Evolutionary conservation across 805 yeast species (phyloP).

Genomic region (Candida qinlingensis): DNA sequence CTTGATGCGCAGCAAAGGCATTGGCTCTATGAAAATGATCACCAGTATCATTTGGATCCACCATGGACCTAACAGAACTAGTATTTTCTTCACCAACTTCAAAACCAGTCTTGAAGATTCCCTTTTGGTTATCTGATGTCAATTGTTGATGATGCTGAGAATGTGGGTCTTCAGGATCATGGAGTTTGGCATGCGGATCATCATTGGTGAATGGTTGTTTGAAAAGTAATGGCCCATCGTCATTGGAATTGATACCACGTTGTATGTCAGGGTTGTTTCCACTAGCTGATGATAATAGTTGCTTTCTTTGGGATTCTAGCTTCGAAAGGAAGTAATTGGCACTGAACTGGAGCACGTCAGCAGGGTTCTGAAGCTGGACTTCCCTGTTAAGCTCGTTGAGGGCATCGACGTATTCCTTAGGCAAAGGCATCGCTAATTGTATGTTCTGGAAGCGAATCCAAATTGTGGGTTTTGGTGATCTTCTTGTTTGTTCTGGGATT

Average conservation of each 20-base stretch:
- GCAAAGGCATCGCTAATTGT: conserved; percentile 27
- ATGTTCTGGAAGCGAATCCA: no score
- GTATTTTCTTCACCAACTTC: conserved; percentile 20
- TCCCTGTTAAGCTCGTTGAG: conserved; percentile 60
- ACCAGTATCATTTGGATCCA: conserved; percentile 16
- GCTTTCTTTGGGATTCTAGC: conserved; percentile 53
- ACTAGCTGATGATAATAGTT: conserved; percentile 38
- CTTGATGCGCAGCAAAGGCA: conserved; percentile 6
- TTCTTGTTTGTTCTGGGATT: no score
- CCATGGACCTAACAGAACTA: conserved; percentile 11
- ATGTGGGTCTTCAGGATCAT: conserved; percentile 24
- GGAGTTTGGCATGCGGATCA: conserved; percentile 52
- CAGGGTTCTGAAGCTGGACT: conserved; percentile 49
- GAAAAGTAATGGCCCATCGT: conserved; percentile 10
- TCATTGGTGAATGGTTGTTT: conserved; percentile 51
- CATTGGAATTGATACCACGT: not conserved
- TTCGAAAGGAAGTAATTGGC: conserved; percentile 64
- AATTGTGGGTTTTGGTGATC: no score
- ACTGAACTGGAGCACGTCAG: conserved; percentile 69
- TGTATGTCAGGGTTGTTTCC: conserved; percentile 10
- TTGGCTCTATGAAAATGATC: conserved; percentile 4
- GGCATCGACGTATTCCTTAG: conserved; percentile 42
- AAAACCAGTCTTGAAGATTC: conserved; percentile 21
- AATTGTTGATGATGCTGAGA: conserved; percentile 2
- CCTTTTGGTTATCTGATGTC: conserved; percentile 1